Conservation (phyloP, 331 rosid genomes). For the Cydonia oblonga region DNA sequence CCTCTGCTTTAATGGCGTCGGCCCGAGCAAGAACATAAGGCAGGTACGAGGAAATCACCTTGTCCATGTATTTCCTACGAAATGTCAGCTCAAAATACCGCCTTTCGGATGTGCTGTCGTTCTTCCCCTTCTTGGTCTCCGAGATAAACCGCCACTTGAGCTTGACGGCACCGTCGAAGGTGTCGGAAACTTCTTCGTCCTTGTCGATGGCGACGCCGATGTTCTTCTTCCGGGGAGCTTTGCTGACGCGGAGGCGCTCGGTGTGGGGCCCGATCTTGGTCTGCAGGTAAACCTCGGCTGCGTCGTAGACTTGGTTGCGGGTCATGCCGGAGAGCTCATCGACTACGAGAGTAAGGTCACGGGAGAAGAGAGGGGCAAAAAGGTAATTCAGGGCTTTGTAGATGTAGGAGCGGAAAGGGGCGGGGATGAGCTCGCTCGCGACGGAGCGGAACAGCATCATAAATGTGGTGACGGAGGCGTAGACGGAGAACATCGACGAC, state of each 20-base stretch:
- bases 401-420: constrained; percentile 9
- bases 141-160: constrained; percentile 12
- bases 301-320: constrained; percentile 25
- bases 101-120: too few species aligned
- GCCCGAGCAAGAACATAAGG: constrained; percentile 18
- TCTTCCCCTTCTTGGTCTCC: not conserved
- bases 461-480: constrained; percentile 21
- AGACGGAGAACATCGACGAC: constrained; percentile 21
- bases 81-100: constrained; percentile 5
- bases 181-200: constrained; percentile 3
- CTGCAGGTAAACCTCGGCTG: constrained; percentile 21
- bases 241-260: constrained; percentile 8
- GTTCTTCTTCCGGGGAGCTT: constrained; percentile 1
- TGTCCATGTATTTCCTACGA: constrained; percentile 8
- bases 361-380: constrained; percentile 8
- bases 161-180: not conserved
- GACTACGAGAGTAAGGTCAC: constrained; percentile 13
- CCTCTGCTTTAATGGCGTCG: not conserved
- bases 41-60: constrained; percentile 10
- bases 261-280: constrained; percentile 12
- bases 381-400: constrained; percentile 2
- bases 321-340: constrained; percentile 12
- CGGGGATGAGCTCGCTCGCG: constrained; percentile 19
- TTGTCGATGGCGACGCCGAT: constrained; percentile 3
- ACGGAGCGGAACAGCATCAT: constrained; percentile 28